A percentile compares a stretch with the other conserved stretches of the same genome.
These are phyloP conservation scores for Tricholoma matsutake DNA, from an alignment of 768 basidiomycete species.

Conservation along the genomic window DNA sequence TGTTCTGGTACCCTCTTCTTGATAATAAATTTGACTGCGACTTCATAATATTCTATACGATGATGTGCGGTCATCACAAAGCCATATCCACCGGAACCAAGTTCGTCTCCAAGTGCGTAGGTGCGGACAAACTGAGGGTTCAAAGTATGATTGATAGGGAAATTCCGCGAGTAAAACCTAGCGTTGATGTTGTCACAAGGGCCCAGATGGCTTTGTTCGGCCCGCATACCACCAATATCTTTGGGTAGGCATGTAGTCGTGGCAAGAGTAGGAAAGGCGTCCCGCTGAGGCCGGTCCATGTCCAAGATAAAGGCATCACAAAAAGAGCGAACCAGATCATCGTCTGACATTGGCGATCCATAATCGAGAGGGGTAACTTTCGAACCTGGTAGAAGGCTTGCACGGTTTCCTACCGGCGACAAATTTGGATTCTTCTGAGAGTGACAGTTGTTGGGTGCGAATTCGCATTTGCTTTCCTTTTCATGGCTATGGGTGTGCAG, in stretches of 20 bases:
- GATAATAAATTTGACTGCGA: constrained; percentile 94
- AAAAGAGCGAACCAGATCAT: constrained; percentile 10
- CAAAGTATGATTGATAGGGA: constrained; percentile 60
- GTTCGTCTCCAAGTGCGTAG: constrained; percentile 68
- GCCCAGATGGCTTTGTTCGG: constrained; percentile 9
- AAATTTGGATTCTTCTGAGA: neutral
- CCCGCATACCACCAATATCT: neutral
- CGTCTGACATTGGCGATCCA: constrained; percentile 8
- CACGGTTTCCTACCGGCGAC: neutral
- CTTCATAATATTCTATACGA: constrained; percentile 57
- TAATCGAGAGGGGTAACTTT: constrained; percentile 6
- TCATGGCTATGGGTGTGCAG: neutral
- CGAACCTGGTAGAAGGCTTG: constrained; percentile 9
- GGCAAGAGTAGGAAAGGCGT: neutral
- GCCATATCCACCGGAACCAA: constrained; percentile 92
- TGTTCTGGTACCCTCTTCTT: constrained; percentile 64
- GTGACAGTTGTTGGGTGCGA: neutral
- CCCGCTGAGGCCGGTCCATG: constrained; percentile 1
- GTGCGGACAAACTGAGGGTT: constrained; percentile 53
- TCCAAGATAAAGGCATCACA: constrained; percentile 7
- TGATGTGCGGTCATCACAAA: constrained; percentile 89
- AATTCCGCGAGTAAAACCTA: constrained; percentile 37
- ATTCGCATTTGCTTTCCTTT: neutral
- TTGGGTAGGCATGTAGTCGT: constrained; percentile 5
- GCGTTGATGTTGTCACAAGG: constrained; percentile 31